Evolutionary conservation across 176 grass and related monocot genomes (phyloP).

Genomic region (Triticum dicoccoides): DNA sequence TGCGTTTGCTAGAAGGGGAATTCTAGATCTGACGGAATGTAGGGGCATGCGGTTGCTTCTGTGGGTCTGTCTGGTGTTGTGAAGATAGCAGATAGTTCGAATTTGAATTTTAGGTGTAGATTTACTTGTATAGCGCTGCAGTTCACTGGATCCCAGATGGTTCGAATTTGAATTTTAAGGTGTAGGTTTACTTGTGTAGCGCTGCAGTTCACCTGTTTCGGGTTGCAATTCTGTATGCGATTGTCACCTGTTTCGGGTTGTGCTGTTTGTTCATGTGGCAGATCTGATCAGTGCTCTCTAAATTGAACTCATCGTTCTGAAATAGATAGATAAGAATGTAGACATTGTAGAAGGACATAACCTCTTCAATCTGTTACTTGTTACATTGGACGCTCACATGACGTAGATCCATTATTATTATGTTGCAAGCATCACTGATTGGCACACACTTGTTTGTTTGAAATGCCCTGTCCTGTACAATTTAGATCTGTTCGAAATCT

Average conservation of each 20-base stretch:
- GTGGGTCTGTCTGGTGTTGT: background rate
- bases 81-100: background rate
- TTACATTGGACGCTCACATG: too few relatives aligned
- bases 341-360: too few relatives aligned
- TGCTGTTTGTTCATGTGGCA: too few relatives aligned
- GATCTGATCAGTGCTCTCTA: background rate
- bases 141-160: background rate
- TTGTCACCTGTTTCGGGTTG: too few relatives aligned
- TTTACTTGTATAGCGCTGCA: too few relatives aligned
- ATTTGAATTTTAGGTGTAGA: background rate
- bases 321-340: background rate
- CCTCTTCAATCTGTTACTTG: background rate
- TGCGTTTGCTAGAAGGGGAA: rapidly evolving
- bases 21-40: background rate
- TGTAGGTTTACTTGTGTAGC: background rate
- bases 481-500: background rate
- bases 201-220: background rate
- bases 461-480: background rate
- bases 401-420: background rate
- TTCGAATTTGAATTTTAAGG: background rate
- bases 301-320: background rate
- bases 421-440: background rate
- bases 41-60: rapidly evolving
- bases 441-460: too few relatives aligned
- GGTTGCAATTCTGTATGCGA: too few relatives aligned